Evolutionary conservation across 139 green algal species (phyloP), one percentile per base, ranked within the genome.

Genomic region (Chlamydomonas sp.): DNA sequence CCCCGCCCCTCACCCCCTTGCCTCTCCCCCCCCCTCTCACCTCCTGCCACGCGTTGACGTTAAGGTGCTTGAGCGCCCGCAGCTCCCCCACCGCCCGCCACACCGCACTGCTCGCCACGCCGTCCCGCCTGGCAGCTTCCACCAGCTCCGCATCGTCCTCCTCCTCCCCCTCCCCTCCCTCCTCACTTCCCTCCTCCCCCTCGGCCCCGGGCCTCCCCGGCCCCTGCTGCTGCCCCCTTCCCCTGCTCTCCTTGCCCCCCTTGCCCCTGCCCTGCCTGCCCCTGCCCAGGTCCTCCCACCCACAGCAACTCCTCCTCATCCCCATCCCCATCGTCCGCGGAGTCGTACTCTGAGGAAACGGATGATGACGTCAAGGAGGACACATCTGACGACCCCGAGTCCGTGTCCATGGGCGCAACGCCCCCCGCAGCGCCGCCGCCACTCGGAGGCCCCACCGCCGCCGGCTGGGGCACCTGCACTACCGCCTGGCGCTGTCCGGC

Each of bases 21-120:
- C 64, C 64, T 69, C 12, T 69, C 64, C 12, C 12, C 12, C 12
- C 64, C 64, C 64, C 64, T 69, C 77, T 8, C 72, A 81, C 83
- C 83, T 87, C 82, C 4, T 80, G 71, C 82, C 82, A 87, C 9
- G 82, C 82, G 72, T 87, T 87, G 12, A 87, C 72, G 72, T 87
- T 87, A 61, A 87, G 82, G 4, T 18, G 10, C 61, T 63, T 49
- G 1, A 87, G 82, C 9, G 61, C 60, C 71, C 71, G 82, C 61
- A 87, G 82, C 71, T 8, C 60, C 72, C 61, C 71, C 62, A 73
- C 71, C 82, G 80, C 20, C 82, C 61, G 60, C 82, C 82, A 87
- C 72, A 87, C 61, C 60, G 15, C 60, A 7, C 0, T 2, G 31
- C 82, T 87, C 5, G 63, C 20, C 2, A 10, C 82, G 4, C 71